Evolutionary conservation across 2,329 filamentous ascomycete species (phyloP), one percentile per base, ranked within the genome.

Genomic region (Trichoderma harzianum): DNA sequence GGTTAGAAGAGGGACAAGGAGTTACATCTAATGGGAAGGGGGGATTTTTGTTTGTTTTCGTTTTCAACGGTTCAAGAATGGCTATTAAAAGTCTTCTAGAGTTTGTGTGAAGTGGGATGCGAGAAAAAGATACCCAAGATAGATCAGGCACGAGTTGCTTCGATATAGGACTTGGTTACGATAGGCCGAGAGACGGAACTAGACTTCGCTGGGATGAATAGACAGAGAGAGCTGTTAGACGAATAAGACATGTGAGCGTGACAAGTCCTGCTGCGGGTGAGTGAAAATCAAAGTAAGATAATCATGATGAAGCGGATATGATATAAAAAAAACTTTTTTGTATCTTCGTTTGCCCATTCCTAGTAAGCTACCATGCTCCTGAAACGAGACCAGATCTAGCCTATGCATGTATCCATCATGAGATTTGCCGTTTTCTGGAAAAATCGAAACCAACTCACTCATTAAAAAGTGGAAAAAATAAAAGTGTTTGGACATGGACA

Each of bases 321-420:
- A 21, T 18, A 4, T n/a, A 12, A 34, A 51, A 30, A 51, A 39
- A 66, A 55, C 32, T 43, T 58, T 67, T 67, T 24, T 26, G 18
- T 58, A 53, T 47, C 26, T 62, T 69, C 55, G 16, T 69, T 60
- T 69, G 28, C 26, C 55, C 55, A 47, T 61, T 69, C 14, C 36
- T 11, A 61, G 51, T 30, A 68, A 69, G 66, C 66, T 60, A 51
- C 36, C 55, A 34, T 61, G 66, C 66, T 69, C 53, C 36, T 61
- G 55, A 69, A 69, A 69, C 21, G 55, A 61, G 66, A 51, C 58
- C 26, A 60, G 26, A 69, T 69, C 55, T 51, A 69, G 55, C 66
- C 66, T 26, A 68, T 34, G 39, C 26, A 61, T 51, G 43, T 21
- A 61, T 69, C 36, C 66, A 51, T 69, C 53, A 60, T 68, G 55